Evolutionary conservation across 257 asterid genomes (phyloP).

Genomic region (Striga asiatica): DNA sequence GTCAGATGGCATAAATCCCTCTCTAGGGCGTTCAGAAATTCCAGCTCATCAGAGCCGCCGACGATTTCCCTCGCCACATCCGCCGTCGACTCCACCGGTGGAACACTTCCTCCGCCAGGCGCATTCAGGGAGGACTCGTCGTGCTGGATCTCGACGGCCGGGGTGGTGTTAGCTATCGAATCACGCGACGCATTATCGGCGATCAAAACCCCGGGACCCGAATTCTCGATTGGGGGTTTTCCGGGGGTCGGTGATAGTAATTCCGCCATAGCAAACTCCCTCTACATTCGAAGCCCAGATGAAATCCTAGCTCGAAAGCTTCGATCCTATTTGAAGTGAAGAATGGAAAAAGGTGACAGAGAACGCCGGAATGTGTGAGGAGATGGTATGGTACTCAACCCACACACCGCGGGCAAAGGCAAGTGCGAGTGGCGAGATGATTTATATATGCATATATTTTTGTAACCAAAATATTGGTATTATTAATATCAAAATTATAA

Average conservation of each 20-base stretch:
- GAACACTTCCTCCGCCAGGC: slow-evolving; percentile 14
- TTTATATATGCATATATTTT: no score
- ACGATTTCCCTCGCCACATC: slow-evolving; percentile 13
- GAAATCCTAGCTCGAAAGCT: slow-evolving; percentile 21
- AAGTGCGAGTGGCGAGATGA: no score
- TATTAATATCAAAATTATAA: no score
- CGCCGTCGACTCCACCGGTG: slow-evolving; percentile 8
- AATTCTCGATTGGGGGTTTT: slow-evolving; percentile 21
- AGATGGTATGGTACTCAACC: no score
- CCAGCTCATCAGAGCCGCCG: slow-evolving; percentile 21
- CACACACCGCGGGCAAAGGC: no score
- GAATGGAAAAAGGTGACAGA: no score
- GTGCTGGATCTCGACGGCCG: slow-evolving; percentile 11
- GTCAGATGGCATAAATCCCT: slow-evolving; percentile 30
- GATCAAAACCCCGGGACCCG: slow-evolving; percentile 23
- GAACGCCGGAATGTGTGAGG: no score
- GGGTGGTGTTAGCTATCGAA: slow-evolving; percentile 12
- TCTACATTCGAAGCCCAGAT: slow-evolving; percentile 23
- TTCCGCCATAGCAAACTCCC: slow-evolving; percentile 32
- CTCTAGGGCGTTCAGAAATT: slow-evolving; percentile 25
- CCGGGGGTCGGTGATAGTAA: slow-evolving; percentile 27
- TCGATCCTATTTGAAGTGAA: no score
- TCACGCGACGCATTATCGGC: slow-evolving; percentile 4
- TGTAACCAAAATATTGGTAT: no score
- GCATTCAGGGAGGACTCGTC: slow-evolving; percentile 15